Conservation (phyloP, 208 protist genomes). For the Acanthamoeba triangularis region DNA sequence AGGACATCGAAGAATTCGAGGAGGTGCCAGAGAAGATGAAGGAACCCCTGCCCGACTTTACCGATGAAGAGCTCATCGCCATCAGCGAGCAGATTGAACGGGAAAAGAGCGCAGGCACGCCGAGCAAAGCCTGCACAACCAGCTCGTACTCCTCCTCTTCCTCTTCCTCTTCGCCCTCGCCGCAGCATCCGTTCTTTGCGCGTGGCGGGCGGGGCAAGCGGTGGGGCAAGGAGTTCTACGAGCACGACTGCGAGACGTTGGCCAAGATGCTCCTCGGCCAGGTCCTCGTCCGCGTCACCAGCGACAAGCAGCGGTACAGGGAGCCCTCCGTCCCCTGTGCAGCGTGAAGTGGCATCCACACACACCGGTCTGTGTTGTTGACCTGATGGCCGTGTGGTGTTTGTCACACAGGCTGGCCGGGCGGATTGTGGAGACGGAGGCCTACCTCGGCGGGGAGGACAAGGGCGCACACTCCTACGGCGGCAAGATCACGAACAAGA, state of each 20-base stretch:
- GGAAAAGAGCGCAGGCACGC: neutral
- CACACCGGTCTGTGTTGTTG: too few species aligned
- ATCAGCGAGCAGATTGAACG: neutral
- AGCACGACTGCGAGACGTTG: constrained; percentile 26
- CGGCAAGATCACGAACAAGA: constrained; percentile 48
- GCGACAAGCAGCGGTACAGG: neutral
- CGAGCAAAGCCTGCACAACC: neutral
- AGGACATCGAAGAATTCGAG: neutral
- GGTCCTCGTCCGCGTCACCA: constrained; percentile 33
- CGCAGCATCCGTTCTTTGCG: constrained; percentile 8
- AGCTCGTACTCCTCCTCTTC: neutral
- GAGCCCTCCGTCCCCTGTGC: neutral
- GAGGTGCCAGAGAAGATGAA: neutral
- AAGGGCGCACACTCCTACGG: constrained; percentile 56
- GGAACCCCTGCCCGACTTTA: neutral
- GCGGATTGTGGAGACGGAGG: constrained; percentile 49
- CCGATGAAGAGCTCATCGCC: neutral
- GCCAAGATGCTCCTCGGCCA: constrained; percentile 54
- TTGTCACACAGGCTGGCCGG: neutral
- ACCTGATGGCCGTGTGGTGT: neutral
- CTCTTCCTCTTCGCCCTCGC: neutral
- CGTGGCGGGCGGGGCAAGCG: neutral
- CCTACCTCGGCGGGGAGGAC: constrained; percentile 45
- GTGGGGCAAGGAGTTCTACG: constrained; percentile 33
- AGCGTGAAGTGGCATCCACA: neutral